Conservation (phyloP, 1,284 basidiomycete genomes). For the Marasmius tenuissimus region DNA sequence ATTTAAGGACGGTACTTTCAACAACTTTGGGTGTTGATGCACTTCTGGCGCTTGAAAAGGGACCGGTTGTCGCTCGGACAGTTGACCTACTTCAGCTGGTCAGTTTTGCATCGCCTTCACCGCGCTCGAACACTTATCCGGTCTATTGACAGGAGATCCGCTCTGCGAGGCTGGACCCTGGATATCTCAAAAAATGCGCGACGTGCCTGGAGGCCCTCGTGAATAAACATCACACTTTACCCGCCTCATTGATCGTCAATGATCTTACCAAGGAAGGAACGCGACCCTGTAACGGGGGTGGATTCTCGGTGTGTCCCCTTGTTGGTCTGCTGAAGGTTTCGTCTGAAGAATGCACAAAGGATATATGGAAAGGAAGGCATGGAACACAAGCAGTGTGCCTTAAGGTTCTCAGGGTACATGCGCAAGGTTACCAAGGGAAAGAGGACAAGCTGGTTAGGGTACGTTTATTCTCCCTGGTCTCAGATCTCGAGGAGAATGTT, state of each 20-base stretch:
- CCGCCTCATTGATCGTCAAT: neutral
- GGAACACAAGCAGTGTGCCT: neutral
- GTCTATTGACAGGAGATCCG: neutral
- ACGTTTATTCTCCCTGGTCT: too few relatives aligned
- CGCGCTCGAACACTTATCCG: neutral
- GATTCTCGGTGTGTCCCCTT: neutral
- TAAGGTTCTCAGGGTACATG: neutral
- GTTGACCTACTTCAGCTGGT: neutral
- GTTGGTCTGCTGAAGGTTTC: neutral
- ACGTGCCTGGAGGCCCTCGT: neutral
- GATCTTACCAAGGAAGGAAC: neutral
- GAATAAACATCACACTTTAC: neutral
- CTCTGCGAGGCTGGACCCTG: neutral
- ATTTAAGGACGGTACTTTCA: neutral
- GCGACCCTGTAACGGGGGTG: neutral
- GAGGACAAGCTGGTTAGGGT: neutral
- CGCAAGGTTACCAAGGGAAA: neutral
- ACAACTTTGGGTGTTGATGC: neutral
- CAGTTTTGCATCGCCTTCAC: neutral
- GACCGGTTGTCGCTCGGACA: neutral
- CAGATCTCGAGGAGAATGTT: too few relatives aligned
- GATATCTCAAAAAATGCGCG: neutral
- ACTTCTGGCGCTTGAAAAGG: neutral
- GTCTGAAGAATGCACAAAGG: neutral
- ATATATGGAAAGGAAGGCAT: neutral